Evolutionary conservation across 768 basidiomycete species (phyloP).

Genomic region (Hypsizygus marmoreus): DNA sequence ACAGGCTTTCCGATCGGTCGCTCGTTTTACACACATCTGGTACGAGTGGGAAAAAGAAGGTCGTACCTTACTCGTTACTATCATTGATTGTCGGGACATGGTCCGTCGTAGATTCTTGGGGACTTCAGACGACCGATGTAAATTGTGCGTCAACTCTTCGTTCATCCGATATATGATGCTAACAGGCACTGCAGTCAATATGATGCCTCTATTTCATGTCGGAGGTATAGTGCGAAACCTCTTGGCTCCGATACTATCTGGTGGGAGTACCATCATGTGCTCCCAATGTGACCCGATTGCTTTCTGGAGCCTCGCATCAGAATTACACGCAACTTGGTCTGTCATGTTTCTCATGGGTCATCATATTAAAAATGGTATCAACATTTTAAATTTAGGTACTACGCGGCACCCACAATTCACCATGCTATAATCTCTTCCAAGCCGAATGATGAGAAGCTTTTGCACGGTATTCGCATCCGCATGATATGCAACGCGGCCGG

Average conservation of each 20-base stretch:
- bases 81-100: conserved; percentile 46
- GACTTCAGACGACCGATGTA: conserved; percentile 38
- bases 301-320: conserved; percentile 46
- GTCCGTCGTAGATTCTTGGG: conserved; percentile 46
- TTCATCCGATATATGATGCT: not conserved
- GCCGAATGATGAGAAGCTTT: conserved; percentile 30
- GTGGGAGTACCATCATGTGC: conserved; percentile 57
- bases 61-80: conserved; percentile 45
- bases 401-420: conserved; percentile 51
- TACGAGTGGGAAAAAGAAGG: conserved; percentile 58
- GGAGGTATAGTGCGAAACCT: conserved; percentile 63
- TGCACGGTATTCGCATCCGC: conserved; percentile 40
- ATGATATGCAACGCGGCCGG: conserved; percentile 55
- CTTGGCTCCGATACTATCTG: conserved; percentile 57
- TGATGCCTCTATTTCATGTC: conserved; percentile 64
- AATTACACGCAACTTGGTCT: conserved; percentile 51
- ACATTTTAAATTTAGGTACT: conserved; percentile 39
- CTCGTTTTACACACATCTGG: conserved; percentile 63
- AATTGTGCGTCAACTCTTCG: conserved; percentile 37
- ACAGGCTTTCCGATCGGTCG: conserved; percentile 45
- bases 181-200: conserved; percentile 33
- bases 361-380: not conserved
- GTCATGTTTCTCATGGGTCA: conserved; percentile 20
- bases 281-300: conserved; percentile 52
- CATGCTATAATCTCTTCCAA: conserved; percentile 47